Percentiles rank a stretch among this genome's conserved stretches.
phyloP scores from a whole-genome alignment of 495 filamentous ascomycete species.

The Achaetomiella virescens region DNA sequence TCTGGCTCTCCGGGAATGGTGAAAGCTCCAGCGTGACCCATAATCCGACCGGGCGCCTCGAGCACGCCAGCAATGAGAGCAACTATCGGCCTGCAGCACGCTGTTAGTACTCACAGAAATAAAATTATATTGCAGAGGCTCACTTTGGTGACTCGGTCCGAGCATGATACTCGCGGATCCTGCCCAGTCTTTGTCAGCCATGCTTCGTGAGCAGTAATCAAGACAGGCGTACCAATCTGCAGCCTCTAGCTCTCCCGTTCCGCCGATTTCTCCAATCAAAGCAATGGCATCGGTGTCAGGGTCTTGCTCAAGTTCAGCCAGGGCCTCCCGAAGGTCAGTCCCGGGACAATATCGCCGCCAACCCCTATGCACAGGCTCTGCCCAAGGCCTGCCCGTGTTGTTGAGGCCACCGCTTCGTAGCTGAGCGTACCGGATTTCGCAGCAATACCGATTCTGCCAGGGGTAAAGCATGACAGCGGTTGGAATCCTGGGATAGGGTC shows the following conservation, averaged over 20 bases:
- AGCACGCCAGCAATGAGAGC: conserved; percentile 67
- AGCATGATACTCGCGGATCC: conserved; percentile 58
- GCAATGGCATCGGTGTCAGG: conserved; percentile 75
- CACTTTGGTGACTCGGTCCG: conserved; percentile 61
- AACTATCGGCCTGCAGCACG: conserved; percentile 60
- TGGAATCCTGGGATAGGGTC: conserved; percentile 54
- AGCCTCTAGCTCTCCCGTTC: conserved; percentile 70
- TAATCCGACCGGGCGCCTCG: conserved; percentile 61
- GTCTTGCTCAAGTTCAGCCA: conserved; percentile 68
- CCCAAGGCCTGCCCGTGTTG: conserved; percentile 73
- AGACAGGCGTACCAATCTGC: conserved; percentile 52
- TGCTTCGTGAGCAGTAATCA: neutral
- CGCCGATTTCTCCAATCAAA: conserved; percentile 83
- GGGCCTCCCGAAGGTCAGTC: conserved; percentile 71
- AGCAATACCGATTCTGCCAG: conserved; percentile 73
- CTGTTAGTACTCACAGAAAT: neutral
- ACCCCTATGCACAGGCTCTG: conserved; percentile 84
- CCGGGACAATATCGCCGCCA: conserved; percentile 83
- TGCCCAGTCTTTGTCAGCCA: neutral
- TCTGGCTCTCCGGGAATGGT: conserved; percentile 59
- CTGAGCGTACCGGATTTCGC: conserved; percentile 85
- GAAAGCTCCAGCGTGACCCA: conserved; percentile 88
- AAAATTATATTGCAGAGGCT: neutral
- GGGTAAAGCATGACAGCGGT: conserved; percentile 66
- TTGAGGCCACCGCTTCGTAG: conserved; percentile 82